These are phyloP conservation scores for Arthrobotrys pseudoclavata DNA, from an alignment of 2,329 filamentous ascomycete genomes.

Conservation along the genomic window DNA sequence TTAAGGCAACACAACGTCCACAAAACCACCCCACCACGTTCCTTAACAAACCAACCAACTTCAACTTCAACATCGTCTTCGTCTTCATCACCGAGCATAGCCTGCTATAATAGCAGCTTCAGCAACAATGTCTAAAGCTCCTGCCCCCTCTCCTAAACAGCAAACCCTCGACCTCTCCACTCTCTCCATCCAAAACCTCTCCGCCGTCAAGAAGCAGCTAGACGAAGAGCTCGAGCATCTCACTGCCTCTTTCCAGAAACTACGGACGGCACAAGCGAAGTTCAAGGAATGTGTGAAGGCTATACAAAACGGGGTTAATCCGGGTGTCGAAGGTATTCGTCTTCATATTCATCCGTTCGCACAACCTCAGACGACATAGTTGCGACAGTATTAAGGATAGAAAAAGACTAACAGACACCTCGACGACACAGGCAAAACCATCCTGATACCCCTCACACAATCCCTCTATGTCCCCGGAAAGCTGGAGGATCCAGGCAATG, in stretches of 20 bases:
- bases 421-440: constrained; percentile 70
- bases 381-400: not conserved
- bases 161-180: constrained; percentile 77
- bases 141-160: constrained; percentile 36
- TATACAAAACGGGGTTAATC: constrained; percentile 74
- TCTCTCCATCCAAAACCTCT: constrained; percentile 86
- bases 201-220: constrained; percentile 92
- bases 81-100: not conserved
- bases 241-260: constrained; percentile 87
- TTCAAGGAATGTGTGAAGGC: constrained; percentile 90
- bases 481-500: constrained; percentile 79
- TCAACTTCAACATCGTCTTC: not conserved
- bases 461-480: constrained; percentile 93
- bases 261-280: constrained; percentile 89
- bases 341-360: not conserved
- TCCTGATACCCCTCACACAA: constrained; percentile 94
- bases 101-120: not conserved
- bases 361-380: not conserved
- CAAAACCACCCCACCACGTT: constrained; percentile 37
- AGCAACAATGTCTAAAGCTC: constrained; percentile 46
- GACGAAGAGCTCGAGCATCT: constrained; percentile 97
- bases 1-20: constrained; percentile 46
- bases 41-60: not conserved
- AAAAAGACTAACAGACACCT: not conserved
- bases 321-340: constrained; percentile 66